phyloP scores from a whole-genome alignment of 148 eudicot genomes.

The Fagopyrum esculentum region DNA sequence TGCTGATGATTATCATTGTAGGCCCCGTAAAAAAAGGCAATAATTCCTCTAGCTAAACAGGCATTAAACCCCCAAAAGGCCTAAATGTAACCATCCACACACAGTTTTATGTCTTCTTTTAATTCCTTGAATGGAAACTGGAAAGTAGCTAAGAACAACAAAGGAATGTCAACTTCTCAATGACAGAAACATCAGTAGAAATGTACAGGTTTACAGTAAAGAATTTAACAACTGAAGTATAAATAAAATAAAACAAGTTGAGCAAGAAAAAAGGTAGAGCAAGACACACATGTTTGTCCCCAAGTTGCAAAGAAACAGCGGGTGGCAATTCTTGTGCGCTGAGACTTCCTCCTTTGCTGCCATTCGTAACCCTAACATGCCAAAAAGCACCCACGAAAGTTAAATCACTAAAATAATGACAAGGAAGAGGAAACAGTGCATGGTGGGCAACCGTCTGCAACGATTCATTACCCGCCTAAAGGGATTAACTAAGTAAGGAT shows the following conservation, averaged over 20 bases:
- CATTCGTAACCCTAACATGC: background rate
- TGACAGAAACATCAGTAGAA: background rate
- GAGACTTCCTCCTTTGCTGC: slow-evolving; percentile 7
- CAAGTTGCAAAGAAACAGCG: background rate
- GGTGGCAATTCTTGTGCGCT: background rate
- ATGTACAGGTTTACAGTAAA: background rate
- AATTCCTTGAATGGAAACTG: too few species aligned
- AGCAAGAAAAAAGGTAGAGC: background rate
- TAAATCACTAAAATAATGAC: background rate
- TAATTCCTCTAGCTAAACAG: too few species aligned
- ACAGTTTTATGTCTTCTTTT: too few species aligned
- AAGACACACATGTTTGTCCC: background rate
- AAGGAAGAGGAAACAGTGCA: background rate
- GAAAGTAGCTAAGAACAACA: too few species aligned
- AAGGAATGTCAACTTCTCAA: too few species aligned
- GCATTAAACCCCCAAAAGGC: too few species aligned
- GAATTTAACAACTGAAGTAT: background rate
- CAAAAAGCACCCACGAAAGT: background rate
- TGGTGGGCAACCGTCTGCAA: background rate
- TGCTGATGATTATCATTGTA: too few species aligned
- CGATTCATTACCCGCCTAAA: too few species aligned
- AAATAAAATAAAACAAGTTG: background rate
- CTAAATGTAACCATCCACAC: too few species aligned
- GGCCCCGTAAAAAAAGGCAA: too few species aligned
- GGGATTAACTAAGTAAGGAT: too few species aligned